Percentiles rank a stretch among this genome's conserved stretches.
These are phyloP conservation scores for Powellomyces hirtus DNA, from an alignment of 192 early-diverging fungal genomes.

Conservation along the genomic window DNA sequence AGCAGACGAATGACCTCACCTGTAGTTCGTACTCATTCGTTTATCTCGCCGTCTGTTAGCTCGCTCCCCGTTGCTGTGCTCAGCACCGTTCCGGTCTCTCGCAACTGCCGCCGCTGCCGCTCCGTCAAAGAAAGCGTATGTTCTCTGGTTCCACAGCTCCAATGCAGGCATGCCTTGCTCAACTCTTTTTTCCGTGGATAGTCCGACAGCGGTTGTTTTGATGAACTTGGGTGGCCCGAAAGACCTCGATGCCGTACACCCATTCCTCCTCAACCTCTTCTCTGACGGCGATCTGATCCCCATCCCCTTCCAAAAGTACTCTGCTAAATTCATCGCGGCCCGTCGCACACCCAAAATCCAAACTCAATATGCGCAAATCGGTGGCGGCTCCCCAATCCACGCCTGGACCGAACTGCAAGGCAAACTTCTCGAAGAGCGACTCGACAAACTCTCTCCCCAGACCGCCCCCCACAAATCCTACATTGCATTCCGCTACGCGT, in stretches of 20 bases:
- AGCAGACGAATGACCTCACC: no score
- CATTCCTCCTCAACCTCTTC: constrained; percentile 83
- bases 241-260: constrained; percentile 70
- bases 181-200: constrained; percentile 8
- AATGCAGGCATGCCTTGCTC: no score
- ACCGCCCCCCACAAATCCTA: constrained; percentile 88
- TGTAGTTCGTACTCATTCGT: no score
- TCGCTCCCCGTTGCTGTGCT: no score
- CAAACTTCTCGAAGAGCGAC: constrained; percentile 64
- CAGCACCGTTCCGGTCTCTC: no score
- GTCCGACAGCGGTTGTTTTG: constrained; percentile 78
- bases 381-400: constrained; percentile 91
- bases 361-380: constrained; percentile 89
- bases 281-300: constrained; percentile 90
- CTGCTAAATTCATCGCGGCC: constrained; percentile 75
- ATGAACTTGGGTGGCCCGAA: constrained; percentile 94
- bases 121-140: no score
- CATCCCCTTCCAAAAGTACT: constrained; percentile 72
- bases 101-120: no score
- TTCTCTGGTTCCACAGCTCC: no score
- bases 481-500: constrained; percentile 89
- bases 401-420: constrained; percentile 90
- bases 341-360: constrained; percentile 81
- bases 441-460: constrained; percentile 73
- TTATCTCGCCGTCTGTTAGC: no score